Percentiles rank a stretch among this genome's conserved stretches.
These are phyloP conservation scores for Meira nashicola DNA, from an alignment of 1,284 basidiomycete species.

Conservation along the genomic window DNA sequence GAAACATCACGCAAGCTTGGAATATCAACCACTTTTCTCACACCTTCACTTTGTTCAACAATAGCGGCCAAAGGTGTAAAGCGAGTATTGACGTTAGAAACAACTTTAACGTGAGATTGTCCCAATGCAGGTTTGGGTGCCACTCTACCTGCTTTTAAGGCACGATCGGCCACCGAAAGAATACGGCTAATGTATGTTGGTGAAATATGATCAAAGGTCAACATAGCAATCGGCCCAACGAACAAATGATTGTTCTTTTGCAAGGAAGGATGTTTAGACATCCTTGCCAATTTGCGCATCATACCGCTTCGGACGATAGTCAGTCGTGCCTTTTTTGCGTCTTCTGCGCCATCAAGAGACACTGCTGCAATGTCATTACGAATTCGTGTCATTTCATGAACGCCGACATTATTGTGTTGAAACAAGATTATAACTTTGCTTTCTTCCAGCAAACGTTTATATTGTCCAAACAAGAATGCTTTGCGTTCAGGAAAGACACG, in stretches of 20 bases:
- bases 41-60: constrained; percentile 16
- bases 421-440: constrained; percentile 35
- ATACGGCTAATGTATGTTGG: constrained; percentile 36
- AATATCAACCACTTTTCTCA: constrained; percentile 23
- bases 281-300: constrained; percentile 24
- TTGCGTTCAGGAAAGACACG: constrained; percentile 27
- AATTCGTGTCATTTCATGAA: constrained; percentile 32
- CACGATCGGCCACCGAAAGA: constrained; percentile 35
- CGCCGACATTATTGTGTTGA: constrained; percentile 42
- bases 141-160: constrained; percentile 21
- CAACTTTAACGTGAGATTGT: constrained; percentile 16
- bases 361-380: constrained; percentile 32
- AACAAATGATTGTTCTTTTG: constrained; percentile 22
- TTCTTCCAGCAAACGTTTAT: constrained; percentile 31
- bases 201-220: constrained; percentile 35
- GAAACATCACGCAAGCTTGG: constrained; percentile 35
- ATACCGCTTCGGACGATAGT: constrained; percentile 34
- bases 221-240: constrained; percentile 39
- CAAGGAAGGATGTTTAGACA: constrained; percentile 17
- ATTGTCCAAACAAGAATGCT: constrained; percentile 37
- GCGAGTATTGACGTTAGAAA: constrained; percentile 28
- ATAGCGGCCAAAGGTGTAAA: constrained; percentile 38
- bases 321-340: constrained; percentile 22
- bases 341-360: constrained; percentile 13
- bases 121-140: constrained; percentile 17